Evolutionary conservation across 345 rosid genomes (phyloP), one percentile per base, ranked within the genome.

Genomic region (Boechera retrofracta): DNA sequence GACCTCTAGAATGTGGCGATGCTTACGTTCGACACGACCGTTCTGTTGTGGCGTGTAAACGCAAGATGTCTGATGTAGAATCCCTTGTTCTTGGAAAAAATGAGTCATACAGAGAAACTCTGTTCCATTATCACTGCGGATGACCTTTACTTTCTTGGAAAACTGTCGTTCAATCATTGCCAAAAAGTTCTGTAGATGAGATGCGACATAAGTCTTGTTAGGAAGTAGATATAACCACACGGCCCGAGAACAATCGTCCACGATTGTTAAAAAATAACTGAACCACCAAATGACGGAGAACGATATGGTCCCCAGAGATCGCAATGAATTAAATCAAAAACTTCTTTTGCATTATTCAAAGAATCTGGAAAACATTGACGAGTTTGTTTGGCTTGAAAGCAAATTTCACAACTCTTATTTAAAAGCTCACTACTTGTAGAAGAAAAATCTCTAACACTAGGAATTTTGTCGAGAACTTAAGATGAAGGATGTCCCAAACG

Each of bases 301-400:
- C 47, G 65, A 38, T 36, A 60, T 0, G 47, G 45, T 1, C 65
- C 65, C 47, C 65, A 60, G 2, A 60, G 8, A 9, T 60, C 65
- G 18, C 45, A 35, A 18, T 36, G 29, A 4, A 60, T 60, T 0
- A 60, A 10, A 16, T 60, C 12, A 18, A 60, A 58, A 33, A 58
- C 5, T 1, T 2, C 10, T 6, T 12, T 29, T 2, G 63, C 41
- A 29, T 57, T 57, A 15, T 6, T 57, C 0, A 7, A 35, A 35
- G 7, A 5, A 4, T 35, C 6, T 0, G 64, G 13, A 59, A 59
- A 59, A 59, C 6, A 33, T n/a, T 59, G 13, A 0, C 45, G 45
- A 15, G 64, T 59, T 10, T 59, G 64, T 10, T 59, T 59, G 0
- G 45, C 64, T n/a, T 12, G 64, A 1, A 59, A 36, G 3, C 28